A percentile compares a stretch with the other conserved stretches of the same genome.
These are phyloP conservation scores for Apophysomyces sp. DNA, from an alignment of 371 early-diverging fungal genomes.

Conservation along the genomic window DNA sequence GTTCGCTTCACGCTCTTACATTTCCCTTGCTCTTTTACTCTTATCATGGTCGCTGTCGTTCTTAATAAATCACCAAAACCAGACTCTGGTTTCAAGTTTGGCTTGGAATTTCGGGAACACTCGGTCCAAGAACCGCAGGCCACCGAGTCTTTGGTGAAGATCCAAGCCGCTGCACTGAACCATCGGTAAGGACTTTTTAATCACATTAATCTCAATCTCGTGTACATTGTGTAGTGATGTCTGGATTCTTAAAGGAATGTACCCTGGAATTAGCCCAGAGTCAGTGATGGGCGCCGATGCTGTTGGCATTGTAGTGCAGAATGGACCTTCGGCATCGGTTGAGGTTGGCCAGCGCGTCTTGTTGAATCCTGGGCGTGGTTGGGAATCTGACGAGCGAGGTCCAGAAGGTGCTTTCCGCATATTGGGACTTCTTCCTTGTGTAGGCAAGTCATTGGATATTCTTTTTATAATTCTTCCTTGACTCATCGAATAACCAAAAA, in stretches of 20 bases:
- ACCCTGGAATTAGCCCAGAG: conserved; percentile 39
- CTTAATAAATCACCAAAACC: conserved; percentile 10
- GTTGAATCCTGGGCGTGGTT: conserved; percentile 57
- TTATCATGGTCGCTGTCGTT: conserved; percentile 13
- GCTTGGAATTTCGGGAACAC: conserved; percentile 21
- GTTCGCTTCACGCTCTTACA: too few relatives aligned
- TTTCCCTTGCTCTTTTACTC: too few relatives aligned
- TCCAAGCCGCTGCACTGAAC: conserved; percentile 70
- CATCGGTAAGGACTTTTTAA: conserved; percentile 44
- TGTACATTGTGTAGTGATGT: conserved; percentile 30
- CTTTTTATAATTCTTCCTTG: not conserved
- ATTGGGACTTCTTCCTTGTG: conserved; percentile 55
- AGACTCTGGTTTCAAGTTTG: conserved; percentile 16
- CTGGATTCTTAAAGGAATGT: conserved; percentile 60
- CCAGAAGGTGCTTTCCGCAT: conserved; percentile 64
- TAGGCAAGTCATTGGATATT: conserved; percentile 28
- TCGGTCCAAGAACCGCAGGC: conserved; percentile 4
- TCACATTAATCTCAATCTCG: not conserved
- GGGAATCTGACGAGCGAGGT: conserved; percentile 56
- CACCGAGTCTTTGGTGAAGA: conserved; percentile 49
- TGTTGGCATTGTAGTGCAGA: conserved; percentile 48
- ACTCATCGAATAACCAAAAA: not conserved
- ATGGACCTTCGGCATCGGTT: not conserved
- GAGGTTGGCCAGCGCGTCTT: conserved; percentile 48
- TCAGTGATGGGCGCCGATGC: conserved; percentile 65